phyloP scores from a whole-genome alignment of 2,329 filamentous ascomycete species.

The Botrytis aclada region DNA sequence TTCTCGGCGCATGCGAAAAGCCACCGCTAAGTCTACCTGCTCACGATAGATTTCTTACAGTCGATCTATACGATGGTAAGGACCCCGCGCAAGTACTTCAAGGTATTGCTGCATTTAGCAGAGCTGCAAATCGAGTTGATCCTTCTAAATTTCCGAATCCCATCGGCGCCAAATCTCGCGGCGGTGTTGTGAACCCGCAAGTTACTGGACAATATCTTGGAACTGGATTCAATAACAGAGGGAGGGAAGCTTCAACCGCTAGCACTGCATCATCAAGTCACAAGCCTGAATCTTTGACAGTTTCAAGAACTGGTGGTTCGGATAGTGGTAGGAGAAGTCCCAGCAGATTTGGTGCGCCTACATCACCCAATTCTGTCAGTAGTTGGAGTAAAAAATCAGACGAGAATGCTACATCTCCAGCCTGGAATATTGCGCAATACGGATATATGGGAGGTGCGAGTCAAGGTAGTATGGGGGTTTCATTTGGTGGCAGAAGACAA shows the following conservation, averaged over 20 bases:
- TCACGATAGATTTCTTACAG: slow-evolving; percentile 94
- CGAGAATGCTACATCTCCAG: slow-evolving; percentile 76
- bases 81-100: slow-evolving; percentile 95
- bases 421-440: slow-evolving; percentile 98
- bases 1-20: slow-evolving; percentile 81
- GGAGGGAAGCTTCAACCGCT: slow-evolving; percentile 52
- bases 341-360: slow-evolving; percentile 53
- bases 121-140: slow-evolving; percentile 72
- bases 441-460: slow-evolving; percentile 97
- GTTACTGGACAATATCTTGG: slow-evolving; percentile 51
- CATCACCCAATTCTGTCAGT: slow-evolving; percentile 61
- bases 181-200: slow-evolving; percentile 62
- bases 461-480: slow-evolving; percentile 90
- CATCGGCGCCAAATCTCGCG: slow-evolving; percentile 68
- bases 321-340: slow-evolving; percentile 60
- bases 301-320: slow-evolving; percentile 37
- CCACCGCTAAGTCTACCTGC: slow-evolving; percentile 83
- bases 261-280: slow-evolving; percentile 57
- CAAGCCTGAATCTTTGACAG: slow-evolving; percentile 38
- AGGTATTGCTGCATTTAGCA: slow-evolving; percentile 87
- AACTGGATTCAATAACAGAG: slow-evolving; percentile 41
- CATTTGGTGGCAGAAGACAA: slow-evolving; percentile 86
- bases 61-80: slow-evolving; percentile 93
- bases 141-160: slow-evolving; percentile 69
- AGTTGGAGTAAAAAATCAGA: slow-evolving; percentile 89